phyloP scores from a whole-genome alignment of 306 rosid genomes.

The Biancaea sappan region DNA sequence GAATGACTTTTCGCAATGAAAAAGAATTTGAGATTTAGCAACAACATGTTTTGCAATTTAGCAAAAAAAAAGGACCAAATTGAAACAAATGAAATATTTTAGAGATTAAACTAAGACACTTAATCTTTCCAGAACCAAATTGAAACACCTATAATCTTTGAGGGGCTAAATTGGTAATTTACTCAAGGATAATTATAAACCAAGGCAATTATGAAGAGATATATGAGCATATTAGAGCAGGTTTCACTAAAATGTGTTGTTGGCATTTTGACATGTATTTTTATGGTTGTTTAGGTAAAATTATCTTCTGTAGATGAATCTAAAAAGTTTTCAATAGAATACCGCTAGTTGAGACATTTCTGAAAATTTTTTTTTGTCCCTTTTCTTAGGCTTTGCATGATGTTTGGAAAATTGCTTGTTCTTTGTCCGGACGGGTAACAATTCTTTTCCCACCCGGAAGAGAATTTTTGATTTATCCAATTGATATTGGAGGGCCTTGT shows the following conservation, averaged over 20 bases:
- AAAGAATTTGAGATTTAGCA: too few species aligned
- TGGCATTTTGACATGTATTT: neutral
- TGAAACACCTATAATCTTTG: too few species aligned
- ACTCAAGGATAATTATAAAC: too few species aligned
- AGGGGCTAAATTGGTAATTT: too few species aligned
- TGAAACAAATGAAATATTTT: too few species aligned
- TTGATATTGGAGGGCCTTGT: conserved; percentile 11
- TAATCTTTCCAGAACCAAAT: too few species aligned
- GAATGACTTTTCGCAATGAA: too few species aligned
- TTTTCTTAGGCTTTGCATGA: neutral
- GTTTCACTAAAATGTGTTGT: neutral
- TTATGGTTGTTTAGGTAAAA: neutral
- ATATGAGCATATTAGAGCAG: neutral
- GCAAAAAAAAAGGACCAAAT: too few species aligned
- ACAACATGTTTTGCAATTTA: too few species aligned
- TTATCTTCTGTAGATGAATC: neutral
- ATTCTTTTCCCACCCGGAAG: neutral
- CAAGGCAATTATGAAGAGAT: neutral
- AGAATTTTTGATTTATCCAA: conserved; percentile 8
- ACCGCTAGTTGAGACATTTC: neutral
- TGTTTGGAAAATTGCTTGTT: conserved; percentile 1
- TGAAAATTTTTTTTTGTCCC: neutral
- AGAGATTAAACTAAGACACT: too few species aligned
- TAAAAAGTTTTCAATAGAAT: neutral
- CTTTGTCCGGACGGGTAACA: neutral